These are phyloP conservation scores for Sporothrix luriei DNA, from an alignment of 2,329 filamentous ascomycete species.

Conservation along the genomic window DNA sequence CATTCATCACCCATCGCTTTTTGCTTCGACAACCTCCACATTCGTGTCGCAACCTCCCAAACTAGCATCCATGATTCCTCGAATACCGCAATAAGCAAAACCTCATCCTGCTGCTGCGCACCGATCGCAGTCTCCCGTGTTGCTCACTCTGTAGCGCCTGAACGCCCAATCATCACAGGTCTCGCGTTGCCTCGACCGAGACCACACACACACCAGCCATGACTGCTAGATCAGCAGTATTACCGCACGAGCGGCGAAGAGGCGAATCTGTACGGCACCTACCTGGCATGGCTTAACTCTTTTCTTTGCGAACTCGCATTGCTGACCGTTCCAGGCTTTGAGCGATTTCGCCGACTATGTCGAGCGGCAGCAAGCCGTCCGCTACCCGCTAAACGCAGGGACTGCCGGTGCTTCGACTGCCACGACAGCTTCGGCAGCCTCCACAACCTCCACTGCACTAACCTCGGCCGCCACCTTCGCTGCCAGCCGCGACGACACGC, in stretches of 20 bases:
- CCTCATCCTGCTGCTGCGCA: conserved; percentile 17
- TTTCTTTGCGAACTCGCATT: not conserved
- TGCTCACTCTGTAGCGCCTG: not conserved
- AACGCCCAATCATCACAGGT: not conserved
- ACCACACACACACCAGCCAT: conserved; percentile 45
- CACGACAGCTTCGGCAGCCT: conserved; percentile 32
- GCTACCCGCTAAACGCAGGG: conserved; percentile 55
- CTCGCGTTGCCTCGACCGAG: not conserved
- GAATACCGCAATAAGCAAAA: conserved; percentile 38
- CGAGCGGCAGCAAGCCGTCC: conserved; percentile 83
- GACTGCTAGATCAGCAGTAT: conserved; percentile 60
- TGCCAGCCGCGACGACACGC: conserved; percentile 39
- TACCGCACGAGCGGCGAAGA: conserved; percentile 77
- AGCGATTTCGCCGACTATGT: conserved; percentile 98
- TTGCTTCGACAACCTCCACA: not conserved
- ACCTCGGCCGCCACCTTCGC: conserved; percentile 41
- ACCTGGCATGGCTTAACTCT: not conserved
- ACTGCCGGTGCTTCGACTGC: conserved; percentile 40
- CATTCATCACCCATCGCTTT: not conserved
- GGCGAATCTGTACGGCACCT: conserved; percentile 71
- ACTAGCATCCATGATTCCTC: conserved; percentile 40
- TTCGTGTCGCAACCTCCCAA: not conserved
- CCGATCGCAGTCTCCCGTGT: conserved; percentile 9
- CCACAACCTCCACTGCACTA: conserved; percentile 35
- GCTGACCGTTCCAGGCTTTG: conserved; percentile 59